Base-by-base conservation (phyloP, 2,329 filamentous ascomycete genomes). In the Talaromyces islandicus region DNA sequence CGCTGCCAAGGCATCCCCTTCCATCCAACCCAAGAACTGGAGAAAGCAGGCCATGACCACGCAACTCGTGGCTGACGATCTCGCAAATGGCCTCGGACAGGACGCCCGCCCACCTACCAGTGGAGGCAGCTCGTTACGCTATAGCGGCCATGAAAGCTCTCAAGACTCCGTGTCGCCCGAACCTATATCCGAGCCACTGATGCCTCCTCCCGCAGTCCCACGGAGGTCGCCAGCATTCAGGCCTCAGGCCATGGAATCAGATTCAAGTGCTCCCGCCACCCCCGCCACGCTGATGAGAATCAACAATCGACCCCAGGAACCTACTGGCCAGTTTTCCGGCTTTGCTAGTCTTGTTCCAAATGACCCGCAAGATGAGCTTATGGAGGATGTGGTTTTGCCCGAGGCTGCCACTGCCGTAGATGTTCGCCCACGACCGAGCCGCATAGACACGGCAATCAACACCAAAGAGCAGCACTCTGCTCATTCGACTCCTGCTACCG, bases 261-360 rank as follows among this genome's bases (percentile, higher is more conserved):
- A 63, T 56, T 64, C 67, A 27, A 66, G 85, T 54, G 76, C 86
- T 57, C 90, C 90, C 11, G 92, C 91, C 1, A 96, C 92, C 0
- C 92, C 92, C 0, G 91, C 92, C 9, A 96, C 92, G 7, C 77
- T 96, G 61, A 96, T 97, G 89, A 88, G 86, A 67, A 80, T 93
- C 50, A 82, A 67, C 57, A 83, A 82, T 63, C 80, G 79, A 59
- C 59, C 59, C 6, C 74, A 80, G 30, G 69, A 75, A 21, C 58
- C 62, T 71, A 71, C 62, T 66, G 72, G 65, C 71, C 70, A 70
- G 58, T 73, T 75, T 32, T 67, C 70, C 17, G 66, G 70, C 25
- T 71, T 71, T 35, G 69, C 70, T 10, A 65, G 75, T 64, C 64
- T 73, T 55, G 64, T 70, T 73, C 38, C 75, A 71, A 41, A 75